These are phyloP conservation scores for Alternaria conjuncta DNA, from an alignment of 2,329 filamentous ascomycete genomes.

Conservation along the genomic window DNA sequence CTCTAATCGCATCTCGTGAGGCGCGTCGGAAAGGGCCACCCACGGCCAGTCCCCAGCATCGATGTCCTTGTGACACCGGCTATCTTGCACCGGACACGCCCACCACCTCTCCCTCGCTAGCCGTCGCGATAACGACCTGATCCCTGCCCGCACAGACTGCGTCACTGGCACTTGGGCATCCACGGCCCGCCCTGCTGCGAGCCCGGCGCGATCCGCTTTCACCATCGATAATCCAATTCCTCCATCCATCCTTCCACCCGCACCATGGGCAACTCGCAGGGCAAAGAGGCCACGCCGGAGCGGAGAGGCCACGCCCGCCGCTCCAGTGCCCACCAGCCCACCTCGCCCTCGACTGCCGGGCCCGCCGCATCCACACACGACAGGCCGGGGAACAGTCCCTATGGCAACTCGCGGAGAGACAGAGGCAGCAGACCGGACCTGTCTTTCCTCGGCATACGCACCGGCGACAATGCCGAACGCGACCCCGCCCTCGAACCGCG, in stretches of 20 bases:
- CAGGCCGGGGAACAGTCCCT: conserved; percentile 44
- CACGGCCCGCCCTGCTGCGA: conserved; percentile 18
- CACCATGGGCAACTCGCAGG: conserved; percentile 57
- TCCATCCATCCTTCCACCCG: conserved; percentile 8
- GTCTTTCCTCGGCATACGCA: conserved; percentile 64
- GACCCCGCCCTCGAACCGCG: conserved; percentile 64
- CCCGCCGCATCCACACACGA: conserved; percentile 34
- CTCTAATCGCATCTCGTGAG: conserved; percentile 19
- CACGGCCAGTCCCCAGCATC: conserved; percentile 27
- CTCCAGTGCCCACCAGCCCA: conserved; percentile 39
- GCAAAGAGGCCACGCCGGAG: conserved; percentile 53
- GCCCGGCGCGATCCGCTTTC: conserved; percentile 27
- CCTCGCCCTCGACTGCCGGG: conserved; percentile 38
- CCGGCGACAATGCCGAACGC: conserved; percentile 57
- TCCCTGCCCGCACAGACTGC: conserved; percentile 21
- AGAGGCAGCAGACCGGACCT: conserved; percentile 65
- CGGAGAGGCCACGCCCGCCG: conserved; percentile 44
- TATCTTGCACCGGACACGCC: conserved; percentile 30
- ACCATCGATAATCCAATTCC: conserved; percentile 12
- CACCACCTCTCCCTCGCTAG: conserved; percentile 22
- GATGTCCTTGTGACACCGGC: conserved; percentile 49
- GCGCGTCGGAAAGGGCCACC: conserved; percentile 12
- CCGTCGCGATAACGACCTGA: conserved; percentile 17
- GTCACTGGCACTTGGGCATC: conserved; percentile 24
- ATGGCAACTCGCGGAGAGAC: conserved; percentile 54